Evolutionary conservation across 257 asterid genomes (phyloP), one percentile per base, ranked within the genome.

Genomic region (Solanum pinnatisectum): DNA sequence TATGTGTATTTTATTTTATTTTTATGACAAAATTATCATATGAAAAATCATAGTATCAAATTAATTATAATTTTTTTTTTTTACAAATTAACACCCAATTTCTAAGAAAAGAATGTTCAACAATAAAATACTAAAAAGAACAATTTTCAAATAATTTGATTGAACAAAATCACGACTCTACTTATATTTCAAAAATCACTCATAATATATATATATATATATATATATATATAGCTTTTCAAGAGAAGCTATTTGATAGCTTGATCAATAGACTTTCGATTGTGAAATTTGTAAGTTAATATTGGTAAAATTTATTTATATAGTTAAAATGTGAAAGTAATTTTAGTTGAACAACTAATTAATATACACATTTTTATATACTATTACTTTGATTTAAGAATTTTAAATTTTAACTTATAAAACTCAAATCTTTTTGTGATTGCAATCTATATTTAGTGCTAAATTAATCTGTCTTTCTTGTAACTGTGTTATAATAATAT

Each of bases 151-250:
- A 30, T 70, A 30, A 70, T 70, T 70, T 70, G 76, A 70, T 70
- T 3, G 18, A 56, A 56, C 65, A 56, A 3, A 56, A 56, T 56
- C 65, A 56, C 0, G 65, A 18, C 65, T 56, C 65, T 56, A 0
- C 65, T 56, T 56, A 56, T 56, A 18, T 56, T 16, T 4, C 30
- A 37, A 56, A 18, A 56, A 56, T 56, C 65, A 56, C n/a, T 18
- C 1, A 67, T 12, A 5, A 15, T 0, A 44, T n/a, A n/a, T n/a
- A n/a, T n/a, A n/a, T n/a, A n/a, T n/a, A n/a, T n/a, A n/a, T n/a
- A n/a, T n/a, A n/a, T n/a, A 10, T 2, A 39, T 2, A 42, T 0
- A 3, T 11, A 11, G 1, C 10, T 23, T 32, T 3, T 32, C n/a
- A 16, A 32, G 13, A 32, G 16, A 70, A 70, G 77, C 10, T 14